Evolutionary conservation across 805 yeast genomes (phyloP).

Genomic region (Wickerhamomyces alni): DNA sequence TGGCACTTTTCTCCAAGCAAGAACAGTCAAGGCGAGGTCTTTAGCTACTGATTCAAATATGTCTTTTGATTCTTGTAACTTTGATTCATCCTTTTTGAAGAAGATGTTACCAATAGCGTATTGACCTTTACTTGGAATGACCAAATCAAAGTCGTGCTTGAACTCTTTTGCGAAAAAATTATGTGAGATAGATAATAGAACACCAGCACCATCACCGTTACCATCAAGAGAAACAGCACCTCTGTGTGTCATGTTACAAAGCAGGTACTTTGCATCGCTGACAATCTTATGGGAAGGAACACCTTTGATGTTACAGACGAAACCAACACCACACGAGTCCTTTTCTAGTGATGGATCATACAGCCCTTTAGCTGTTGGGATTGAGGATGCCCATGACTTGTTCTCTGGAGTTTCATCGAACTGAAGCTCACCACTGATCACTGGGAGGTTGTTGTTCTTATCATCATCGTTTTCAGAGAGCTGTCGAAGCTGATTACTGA

Average conservation of each 20-base stretch:
- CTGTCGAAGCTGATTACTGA: too few species aligned
- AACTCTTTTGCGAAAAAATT: constrained; percentile 82
- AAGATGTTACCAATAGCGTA: constrained; percentile 95
- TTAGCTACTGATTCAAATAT: constrained; percentile 80
- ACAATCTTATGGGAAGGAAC: constrained; percentile 83
- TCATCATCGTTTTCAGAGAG: too few species aligned
- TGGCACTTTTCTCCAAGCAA: constrained; percentile 95
- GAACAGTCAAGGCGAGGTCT: constrained; percentile 69
- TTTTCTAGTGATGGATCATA: constrained; percentile 92
- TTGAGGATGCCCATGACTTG: constrained; percentile 86
- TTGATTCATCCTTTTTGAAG: constrained; percentile 77
- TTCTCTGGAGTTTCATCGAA: constrained; percentile 76
- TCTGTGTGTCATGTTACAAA: constrained; percentile 98
- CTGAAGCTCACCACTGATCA: too few species aligned
- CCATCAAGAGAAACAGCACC: constrained; percentile 97
- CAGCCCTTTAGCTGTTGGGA: constrained; percentile 83
- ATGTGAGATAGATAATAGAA: constrained; percentile 88
- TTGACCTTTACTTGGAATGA: constrained; percentile 74
- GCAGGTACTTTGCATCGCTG: constrained; percentile 78
- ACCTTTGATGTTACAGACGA: constrained; percentile 92
- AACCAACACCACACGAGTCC: constrained; percentile 99
- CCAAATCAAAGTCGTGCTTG: constrained; percentile 56
- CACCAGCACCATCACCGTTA: constrained; percentile 99
- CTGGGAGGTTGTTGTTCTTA: neutral
- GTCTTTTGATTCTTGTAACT: constrained; percentile 60